Percentiles rank a stretch among this genome's conserved stretches.
phyloP scores from a whole-genome alignment of 2,329 filamentous ascomycete species.

The Conoideocrella luteorostrata region DNA sequence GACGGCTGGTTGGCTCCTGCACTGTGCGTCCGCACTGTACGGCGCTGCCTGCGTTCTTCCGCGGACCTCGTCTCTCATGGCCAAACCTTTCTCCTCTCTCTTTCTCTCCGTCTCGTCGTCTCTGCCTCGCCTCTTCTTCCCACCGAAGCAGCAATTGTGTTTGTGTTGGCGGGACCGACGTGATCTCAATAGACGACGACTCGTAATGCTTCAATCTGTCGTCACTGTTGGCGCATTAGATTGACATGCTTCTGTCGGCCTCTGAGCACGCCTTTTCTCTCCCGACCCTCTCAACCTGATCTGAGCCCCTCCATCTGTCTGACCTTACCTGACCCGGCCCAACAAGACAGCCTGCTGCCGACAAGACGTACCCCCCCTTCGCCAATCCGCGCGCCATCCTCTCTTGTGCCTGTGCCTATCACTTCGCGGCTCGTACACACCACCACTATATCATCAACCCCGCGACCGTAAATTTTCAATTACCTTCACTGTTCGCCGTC shows the following conservation, averaged over 20 bases:
- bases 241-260: slow-evolving; percentile 22
- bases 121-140: slow-evolving; percentile 2
- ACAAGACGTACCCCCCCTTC: not conserved
- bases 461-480: slow-evolving; percentile 9
- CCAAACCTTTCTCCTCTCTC: slow-evolving; percentile 15
- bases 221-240: slow-evolving; percentile 15
- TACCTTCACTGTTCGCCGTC: not conserved
- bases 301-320: slow-evolving; percentile 13
- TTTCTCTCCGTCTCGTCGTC: slow-evolving; percentile 14
- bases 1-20: not conserved
- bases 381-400: not conserved
- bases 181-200: slow-evolving; percentile 17
- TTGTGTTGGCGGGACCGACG: slow-evolving; percentile 13
- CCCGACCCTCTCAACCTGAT: slow-evolving; percentile 11
- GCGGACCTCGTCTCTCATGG: slow-evolving; percentile 9
- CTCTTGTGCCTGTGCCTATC: not conserved
- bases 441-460: slow-evolving; percentile 12
- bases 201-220: slow-evolving; percentile 20
- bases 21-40: slow-evolving; percentile 11
- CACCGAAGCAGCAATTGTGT: slow-evolving; percentile 19
- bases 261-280: slow-evolving; percentile 18
- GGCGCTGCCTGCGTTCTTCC: slow-evolving; percentile 6
- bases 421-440: too few species aligned
- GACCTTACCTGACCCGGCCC: slow-evolving; percentile 4
- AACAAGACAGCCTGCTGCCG: slow-evolving; percentile 6